Base-by-base conservation (phyloP, 2,329 filamentous ascomycete species). In the Diaporthe citri region DNA sequence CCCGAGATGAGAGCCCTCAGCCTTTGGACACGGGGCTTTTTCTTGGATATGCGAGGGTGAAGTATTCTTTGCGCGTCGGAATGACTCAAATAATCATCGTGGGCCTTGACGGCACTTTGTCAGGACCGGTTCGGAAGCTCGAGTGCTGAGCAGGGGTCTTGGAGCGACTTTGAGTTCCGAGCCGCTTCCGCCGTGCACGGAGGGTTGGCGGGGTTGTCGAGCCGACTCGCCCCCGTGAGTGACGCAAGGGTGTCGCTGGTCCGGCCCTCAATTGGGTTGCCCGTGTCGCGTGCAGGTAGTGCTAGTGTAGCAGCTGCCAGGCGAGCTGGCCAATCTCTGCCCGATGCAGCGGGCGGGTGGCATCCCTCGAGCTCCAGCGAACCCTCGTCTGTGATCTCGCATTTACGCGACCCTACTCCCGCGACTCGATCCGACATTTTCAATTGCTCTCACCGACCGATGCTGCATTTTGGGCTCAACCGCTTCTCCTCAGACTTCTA, bases 271-370 rank as follows among this genome's bases (percentile, higher is more conserved):
- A 67, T 67, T 67, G 62, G 64, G 64, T 41, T 55, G 64, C 34
- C 48, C 64, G 31, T 20, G 64, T 69, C 64, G 64, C 64, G 64
- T 69, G 64, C 64, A 20, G 64, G 48, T 41, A 28, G 13, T 69
- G 64, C 48, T 69, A 69, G 64, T 69, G 48, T 39, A 48, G 46
- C 64, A 69, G 48, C 64, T 55, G 64, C 64, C 64, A 41, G 64
- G 48, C 64, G 20, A 69, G 46, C 64, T 69, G 64, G 64, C 64
- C 64, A 69, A 69, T 69, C 64, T 69, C 64, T 69, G 64, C 64
- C 64, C 64, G 34, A n/a, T 69, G 48, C 48, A 51, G 64, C 64
- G 34, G 57, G 64, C 34, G 48, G 64, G 64, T 69, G 48, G 64
- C 28, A 55, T 69, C 64, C 34, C 46, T 67, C 46, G 64, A 67